Percentiles rank a stretch among this genome's conserved stretches.
Conservation (phyloP, 192 early-diverging fungal genomes). For the Gamsiella multidivaricata region DNA sequence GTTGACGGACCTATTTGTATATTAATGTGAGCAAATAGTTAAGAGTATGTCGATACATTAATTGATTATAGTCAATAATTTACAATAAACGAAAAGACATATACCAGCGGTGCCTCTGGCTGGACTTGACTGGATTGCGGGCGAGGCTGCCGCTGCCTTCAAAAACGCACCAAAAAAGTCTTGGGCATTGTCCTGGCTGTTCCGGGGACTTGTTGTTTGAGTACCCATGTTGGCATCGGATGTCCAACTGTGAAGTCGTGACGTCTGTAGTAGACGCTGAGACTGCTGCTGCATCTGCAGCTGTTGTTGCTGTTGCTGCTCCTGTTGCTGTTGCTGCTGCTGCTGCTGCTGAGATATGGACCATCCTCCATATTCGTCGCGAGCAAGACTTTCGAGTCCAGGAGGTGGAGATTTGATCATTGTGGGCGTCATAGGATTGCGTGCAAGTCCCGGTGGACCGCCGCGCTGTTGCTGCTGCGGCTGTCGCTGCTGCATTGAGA, state of each 20-base stretch:
- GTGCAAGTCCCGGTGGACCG: conserved; percentile 24
- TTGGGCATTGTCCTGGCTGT: conserved; percentile 58
- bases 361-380: conserved; percentile 39
- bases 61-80: too few species aligned
- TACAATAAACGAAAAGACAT: not conserved
- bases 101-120: not conserved
- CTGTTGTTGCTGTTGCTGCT: conserved; percentile 10
- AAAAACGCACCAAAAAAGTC: conserved; percentile 71
- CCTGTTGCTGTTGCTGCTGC: conserved; percentile 34
- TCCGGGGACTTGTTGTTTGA: not conserved
- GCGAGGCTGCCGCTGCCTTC: conserved; percentile 61
- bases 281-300: conserved; percentile 21
- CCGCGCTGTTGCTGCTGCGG: not conserved
- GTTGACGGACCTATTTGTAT: not conserved
- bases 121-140: conserved; percentile 9
- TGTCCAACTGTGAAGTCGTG: conserved; percentile 23
- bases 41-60: conserved; percentile 11
- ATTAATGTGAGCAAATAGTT: not conserved
- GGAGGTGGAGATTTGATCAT: conserved; percentile 60
- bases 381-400: conserved; percentile 45
- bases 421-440: conserved; percentile 20
- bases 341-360: conserved; percentile 12
- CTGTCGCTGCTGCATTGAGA: conserved; percentile 32
- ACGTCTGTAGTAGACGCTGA: conserved; percentile 14
- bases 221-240: conserved; percentile 5